Evolutionary conservation across 2,329 filamentous ascomycete species (phyloP).

Genomic region (Alternaria arborescens): DNA sequence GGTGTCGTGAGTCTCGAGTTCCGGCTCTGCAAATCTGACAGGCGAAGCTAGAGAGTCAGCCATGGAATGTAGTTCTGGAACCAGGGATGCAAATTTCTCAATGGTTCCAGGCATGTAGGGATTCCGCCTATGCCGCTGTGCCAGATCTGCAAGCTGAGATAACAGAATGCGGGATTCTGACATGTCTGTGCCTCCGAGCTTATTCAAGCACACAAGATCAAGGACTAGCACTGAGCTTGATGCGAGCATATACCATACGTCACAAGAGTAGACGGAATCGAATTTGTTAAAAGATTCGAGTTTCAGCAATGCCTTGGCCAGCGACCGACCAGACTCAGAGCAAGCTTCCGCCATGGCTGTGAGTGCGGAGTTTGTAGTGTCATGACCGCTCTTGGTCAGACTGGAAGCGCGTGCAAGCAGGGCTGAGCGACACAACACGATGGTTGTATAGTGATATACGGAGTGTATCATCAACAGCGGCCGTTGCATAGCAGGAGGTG

Average conservation of each 20-base stretch:
- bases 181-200: conserved; percentile 24
- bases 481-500: conserved; percentile 48
- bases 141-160: conserved; percentile 47
- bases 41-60: conserved; percentile 34
- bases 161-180: conserved; percentile 45
- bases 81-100: conserved; percentile 48
- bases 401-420: conserved; percentile 50
- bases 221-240: conserved; percentile 52
- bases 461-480: conserved; percentile 52
- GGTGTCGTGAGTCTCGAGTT: conserved; percentile 12
- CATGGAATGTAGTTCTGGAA: conserved; percentile 50
- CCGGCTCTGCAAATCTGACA: conserved; percentile 16
- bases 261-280: conserved; percentile 54
- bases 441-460: conserved; percentile 53
- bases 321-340: conserved; percentile 48
- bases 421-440: conserved; percentile 51
- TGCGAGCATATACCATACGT: conserved; percentile 53
- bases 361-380: conserved; percentile 39
- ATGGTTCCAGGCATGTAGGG: conserved; percentile 51
- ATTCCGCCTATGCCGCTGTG: conserved; percentile 43
- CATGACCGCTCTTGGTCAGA: conserved; percentile 36
- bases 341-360: conserved; percentile 50
- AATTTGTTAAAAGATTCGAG: conserved; percentile 51
- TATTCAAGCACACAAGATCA: conserved; percentile 46
- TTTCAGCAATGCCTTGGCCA: conserved; percentile 47